Evolutionary conservation across 257 asterid species (phyloP).

Genomic region (Rauvolfia tetraphylla): DNA sequence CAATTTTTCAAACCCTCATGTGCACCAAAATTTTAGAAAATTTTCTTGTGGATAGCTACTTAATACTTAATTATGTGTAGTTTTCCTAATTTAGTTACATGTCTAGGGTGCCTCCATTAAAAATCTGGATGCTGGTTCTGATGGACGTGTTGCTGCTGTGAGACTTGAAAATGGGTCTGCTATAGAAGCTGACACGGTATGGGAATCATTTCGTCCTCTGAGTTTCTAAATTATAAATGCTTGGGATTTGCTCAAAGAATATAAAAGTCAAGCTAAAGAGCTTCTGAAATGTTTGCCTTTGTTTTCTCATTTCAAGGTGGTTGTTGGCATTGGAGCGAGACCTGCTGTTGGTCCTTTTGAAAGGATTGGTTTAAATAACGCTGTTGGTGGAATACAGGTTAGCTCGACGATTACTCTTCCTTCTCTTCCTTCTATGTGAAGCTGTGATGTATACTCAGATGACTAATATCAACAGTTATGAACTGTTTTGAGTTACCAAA

Average conservation of each 20-base stretch:
- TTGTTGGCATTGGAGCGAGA: constrained; percentile 89
- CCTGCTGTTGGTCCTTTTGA: constrained; percentile 85
- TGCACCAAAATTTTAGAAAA: no score
- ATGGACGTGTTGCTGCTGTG: constrained; percentile 70
- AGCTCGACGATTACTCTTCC: constrained; percentile 2
- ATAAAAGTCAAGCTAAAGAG: not conserved
- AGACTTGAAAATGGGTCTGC: constrained; percentile 68
- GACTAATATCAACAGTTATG: not conserved
- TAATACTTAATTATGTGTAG: not conserved
- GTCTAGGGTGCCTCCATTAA: constrained; percentile 78
- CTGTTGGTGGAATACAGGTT: constrained; percentile 93
- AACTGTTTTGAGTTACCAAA: not conserved
- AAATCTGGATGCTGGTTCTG: constrained; percentile 68
- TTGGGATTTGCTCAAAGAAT: not conserved
- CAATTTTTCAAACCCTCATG: not conserved
- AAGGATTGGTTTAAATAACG: constrained; percentile 55
- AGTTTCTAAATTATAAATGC: not conserved
- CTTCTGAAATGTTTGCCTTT: constrained; percentile 6
- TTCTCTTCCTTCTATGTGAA: not conserved
- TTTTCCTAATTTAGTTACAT: constrained; percentile 22
- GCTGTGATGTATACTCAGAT: not conserved
- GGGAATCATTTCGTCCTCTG: not conserved
- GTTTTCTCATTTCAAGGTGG: constrained; percentile 51
- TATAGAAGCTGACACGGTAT: constrained; percentile 85
- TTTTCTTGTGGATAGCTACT: not conserved